phyloP scores from a whole-genome alignment of 257 asterid species.

The Solanum medicagineum region DNA sequence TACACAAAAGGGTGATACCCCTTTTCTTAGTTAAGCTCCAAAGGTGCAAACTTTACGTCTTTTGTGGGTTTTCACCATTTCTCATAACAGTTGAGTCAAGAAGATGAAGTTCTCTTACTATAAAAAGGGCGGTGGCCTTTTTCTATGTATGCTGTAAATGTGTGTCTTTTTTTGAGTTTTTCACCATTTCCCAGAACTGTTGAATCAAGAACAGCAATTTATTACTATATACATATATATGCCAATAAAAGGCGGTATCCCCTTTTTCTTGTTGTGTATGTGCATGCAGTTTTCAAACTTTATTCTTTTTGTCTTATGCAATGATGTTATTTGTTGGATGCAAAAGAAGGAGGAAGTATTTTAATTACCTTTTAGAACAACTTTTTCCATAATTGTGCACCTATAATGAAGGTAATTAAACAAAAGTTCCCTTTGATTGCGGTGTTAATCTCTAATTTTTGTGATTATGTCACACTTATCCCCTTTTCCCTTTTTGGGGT shows the following conservation, averaged over 20 bases:
- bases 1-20: constrained; percentile 17
- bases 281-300: background rate
- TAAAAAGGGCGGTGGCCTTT: constrained; percentile 13
- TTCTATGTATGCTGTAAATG: background rate
- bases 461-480: background rate
- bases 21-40: background rate
- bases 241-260: constrained; percentile 24
- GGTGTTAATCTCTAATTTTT: constrained; percentile 40
- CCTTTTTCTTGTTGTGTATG: background rate
- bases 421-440: constrained; percentile 62
- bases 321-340: constrained; percentile 1
- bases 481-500: background rate
- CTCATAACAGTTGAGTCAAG: constrained; percentile 22
- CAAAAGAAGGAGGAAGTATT: background rate
- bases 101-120: constrained; percentile 13
- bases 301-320: constrained; percentile 22
- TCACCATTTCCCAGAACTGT: constrained; percentile 10
- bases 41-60: background rate
- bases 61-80: constrained; percentile 3
- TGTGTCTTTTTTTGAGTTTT: background rate
- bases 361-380: constrained; percentile 11
- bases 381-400: constrained; percentile 6
- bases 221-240: background rate
- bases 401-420: constrained; percentile 22
- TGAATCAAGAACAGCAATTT: constrained; percentile 19